Base-by-base conservation (phyloP, 2,329 filamentous ascomycete species). In the Podosphaera aphanis region DNA sequence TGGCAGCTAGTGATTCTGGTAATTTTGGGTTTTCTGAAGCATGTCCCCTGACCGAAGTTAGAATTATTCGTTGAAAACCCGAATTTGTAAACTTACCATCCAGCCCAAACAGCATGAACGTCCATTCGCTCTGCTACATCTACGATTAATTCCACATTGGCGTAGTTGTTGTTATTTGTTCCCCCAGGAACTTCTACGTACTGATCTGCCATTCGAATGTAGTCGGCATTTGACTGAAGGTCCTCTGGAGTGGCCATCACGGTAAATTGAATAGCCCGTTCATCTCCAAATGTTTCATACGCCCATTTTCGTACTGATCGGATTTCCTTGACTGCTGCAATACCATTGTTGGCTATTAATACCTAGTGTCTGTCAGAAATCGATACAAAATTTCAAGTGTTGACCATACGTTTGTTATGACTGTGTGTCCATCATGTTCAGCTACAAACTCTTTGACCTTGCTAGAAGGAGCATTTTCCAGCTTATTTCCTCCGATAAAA, bases 121-220 rank as follows among this genome's bases (percentile, higher is more conserved):
- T 88, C 77, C 85, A 94, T 95, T 51, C 90, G 84, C 71, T 98
- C 90, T 21, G 90, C 90, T 61, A 98, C 77, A 68, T 98, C 90
- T 54, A 98, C 90, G 64, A 98, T 98, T 61, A 98, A 72, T 68
- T 98, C 90, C 49, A 98, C 90, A 62, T 98, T 98, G 66, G 90
- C 90, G 66, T 98, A 98, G 66, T 98, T 98, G 78, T 98, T 93
- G 73, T 98, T 98, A 70, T 98, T 98, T 51, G 90, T 98, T 60
- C 90, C 90, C 60, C 90, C 90, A 29, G 90, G 90, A 50, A 98
- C 88, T 67, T 98, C 90, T 56, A 98, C 90, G 63, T 98, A 98
- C 71, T 94, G 84, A 66, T 98, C 90, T 29, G 90, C 90, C 90
- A 98, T 95, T 62, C 90, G 77, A 62, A 98, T 98, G 68, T 98